Base-by-base conservation (phyloP, 108 stramenopile genomes). In the Cyclotella sp. region DNA sequence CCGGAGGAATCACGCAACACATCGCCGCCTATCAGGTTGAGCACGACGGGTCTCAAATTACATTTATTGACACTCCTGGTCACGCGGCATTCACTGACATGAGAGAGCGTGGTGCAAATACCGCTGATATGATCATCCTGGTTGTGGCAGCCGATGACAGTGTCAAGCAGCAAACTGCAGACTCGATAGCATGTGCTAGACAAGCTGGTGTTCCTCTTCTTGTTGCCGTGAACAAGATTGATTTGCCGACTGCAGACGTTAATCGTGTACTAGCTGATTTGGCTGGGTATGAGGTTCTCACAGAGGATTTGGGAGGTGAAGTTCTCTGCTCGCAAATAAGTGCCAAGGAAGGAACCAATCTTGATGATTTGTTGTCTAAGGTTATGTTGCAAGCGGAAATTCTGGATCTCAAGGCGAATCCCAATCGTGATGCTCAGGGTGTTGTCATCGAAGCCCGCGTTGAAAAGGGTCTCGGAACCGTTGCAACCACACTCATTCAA, bases 121-220 rank as follows among this genome's bases (percentile, higher is more conserved):
- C 97, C 30, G 99, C 99, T 30, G 99, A 99, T 84, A 92, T 99
- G 54, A 98, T 99, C 21, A 89, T 99, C 64, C 72, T 99, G n/a
- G 99, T 99, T 10, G 96, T 99, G n/a, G 98, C 98, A 0, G 98
- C 97, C 3, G 98, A 98, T 73, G 99, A 99, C 81, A 96, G 98
- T 27, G 96, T 99, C 75, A 97, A 93, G 76, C 92, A 98, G 75
- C 99, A 99, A 81, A 99, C 99, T 18, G 84, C 86, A 22, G 99
- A 99, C 81, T 97, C 97, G 3, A 95, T 99, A 81, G 91, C 88
- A 13, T 97, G 95, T 65, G 96, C 94, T 61, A 73, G 92, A 26
- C 93, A 94, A 60, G 97, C 97, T 34, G 93, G 96, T 11, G 94
- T 94, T n/a, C 96, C 98, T 22, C 66, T 98, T 8, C 83, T 99